A percentile compares a stretch with the other conserved stretches of the same genome.
Evolutionary conservation across 768 basidiomycete genomes (phyloP).

Genomic region (Boletus sp.): DNA sequence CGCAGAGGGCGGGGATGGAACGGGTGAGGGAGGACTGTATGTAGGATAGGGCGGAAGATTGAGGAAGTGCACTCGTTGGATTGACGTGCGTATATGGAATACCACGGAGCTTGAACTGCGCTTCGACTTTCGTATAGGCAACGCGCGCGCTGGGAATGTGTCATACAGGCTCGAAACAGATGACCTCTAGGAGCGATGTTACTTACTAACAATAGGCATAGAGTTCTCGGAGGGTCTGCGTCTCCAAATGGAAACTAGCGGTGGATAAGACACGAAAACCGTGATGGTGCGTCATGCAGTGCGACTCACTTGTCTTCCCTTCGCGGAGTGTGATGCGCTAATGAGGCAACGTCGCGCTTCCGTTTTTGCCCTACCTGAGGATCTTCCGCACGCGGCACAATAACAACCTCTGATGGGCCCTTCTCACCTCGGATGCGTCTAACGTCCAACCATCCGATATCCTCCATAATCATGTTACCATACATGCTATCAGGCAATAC

Average conservation of each 20-base stretch:
- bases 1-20: conserved; percentile 79
- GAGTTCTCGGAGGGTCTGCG: conserved; percentile 68
- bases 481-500: conserved; percentile 52
- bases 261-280: background rate
- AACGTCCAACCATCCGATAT: conserved; percentile 77
- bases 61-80: conserved; percentile 42
- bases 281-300: background rate
- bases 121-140: conserved; percentile 85
- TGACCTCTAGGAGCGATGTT: background rate
- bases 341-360: conserved; percentile 21
- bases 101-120: conserved; percentile 76
- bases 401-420: conserved; percentile 13
- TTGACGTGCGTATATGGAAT: conserved; percentile 78
- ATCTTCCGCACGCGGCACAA: conserved; percentile 17
- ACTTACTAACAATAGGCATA: conserved; percentile 86
- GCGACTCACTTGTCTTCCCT: conserved; percentile 30
- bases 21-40: conserved; percentile 71
- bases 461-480: conserved; percentile 63
- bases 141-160: conserved; percentile 66
- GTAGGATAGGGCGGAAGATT: conserved; percentile 47
- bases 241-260: conserved; percentile 60
- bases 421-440: conserved; percentile 56
- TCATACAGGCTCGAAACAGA: background rate
- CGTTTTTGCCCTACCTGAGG: conserved; percentile 27
- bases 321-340: conserved; percentile 6